A percentile compares a stretch with the other conserved stretches of the same genome.
phyloP scores from a whole-genome alignment of 345 rosid species.

The Brassica cretica region DNA sequence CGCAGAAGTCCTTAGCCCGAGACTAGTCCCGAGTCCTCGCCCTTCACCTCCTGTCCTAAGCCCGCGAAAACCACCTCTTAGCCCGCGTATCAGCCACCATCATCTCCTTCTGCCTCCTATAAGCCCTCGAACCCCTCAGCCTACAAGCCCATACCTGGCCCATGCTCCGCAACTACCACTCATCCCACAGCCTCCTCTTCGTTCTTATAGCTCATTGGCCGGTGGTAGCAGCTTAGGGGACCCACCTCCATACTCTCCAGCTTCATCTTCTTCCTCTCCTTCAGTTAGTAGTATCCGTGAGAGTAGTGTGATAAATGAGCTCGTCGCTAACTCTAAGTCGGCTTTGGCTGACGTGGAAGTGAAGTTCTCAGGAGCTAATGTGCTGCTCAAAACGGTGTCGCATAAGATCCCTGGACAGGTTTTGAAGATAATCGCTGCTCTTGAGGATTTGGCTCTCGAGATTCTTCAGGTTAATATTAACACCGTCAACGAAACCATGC shows the following conservation, averaged over 20 bases:
- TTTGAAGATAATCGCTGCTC: slow-evolving; percentile 67
- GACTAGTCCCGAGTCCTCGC: slow-evolving; percentile 63
- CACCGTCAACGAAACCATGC: slow-evolving; percentile 68
- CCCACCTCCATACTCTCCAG: slow-evolving; percentile 46
- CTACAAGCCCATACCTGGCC: slow-evolving; percentile 63
- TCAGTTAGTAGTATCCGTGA: slow-evolving; percentile 45
- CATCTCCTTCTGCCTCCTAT: slow-evolving; percentile 58
- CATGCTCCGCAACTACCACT: slow-evolving; percentile 46
- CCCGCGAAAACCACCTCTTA: slow-evolving; percentile 53
- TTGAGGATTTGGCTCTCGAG: slow-evolving; percentile 80
- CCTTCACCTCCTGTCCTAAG: slow-evolving; percentile 46
- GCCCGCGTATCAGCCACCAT: slow-evolving; percentile 59
- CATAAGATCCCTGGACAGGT: slow-evolving; percentile 83
- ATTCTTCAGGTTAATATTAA: slow-evolving; percentile 67
- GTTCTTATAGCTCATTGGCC: slow-evolving; percentile 33
- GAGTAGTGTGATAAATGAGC: slow-evolving; percentile 55
- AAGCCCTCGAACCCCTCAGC: slow-evolving; percentile 85
- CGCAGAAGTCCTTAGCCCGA: slow-evolving; percentile 82
- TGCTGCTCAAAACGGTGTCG: slow-evolving; percentile 80
- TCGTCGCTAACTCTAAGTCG: slow-evolving; percentile 82
- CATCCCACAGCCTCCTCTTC: slow-evolving; percentile 47
- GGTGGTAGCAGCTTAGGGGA: slow-evolving; percentile 42
- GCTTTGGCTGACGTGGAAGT: slow-evolving; percentile 89
- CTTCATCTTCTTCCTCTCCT: slow-evolving; percentile 60
- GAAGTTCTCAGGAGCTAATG: slow-evolving; percentile 81